Conservation (phyloP, 345 rosid genomes). For the Camelina hispida region DNA sequence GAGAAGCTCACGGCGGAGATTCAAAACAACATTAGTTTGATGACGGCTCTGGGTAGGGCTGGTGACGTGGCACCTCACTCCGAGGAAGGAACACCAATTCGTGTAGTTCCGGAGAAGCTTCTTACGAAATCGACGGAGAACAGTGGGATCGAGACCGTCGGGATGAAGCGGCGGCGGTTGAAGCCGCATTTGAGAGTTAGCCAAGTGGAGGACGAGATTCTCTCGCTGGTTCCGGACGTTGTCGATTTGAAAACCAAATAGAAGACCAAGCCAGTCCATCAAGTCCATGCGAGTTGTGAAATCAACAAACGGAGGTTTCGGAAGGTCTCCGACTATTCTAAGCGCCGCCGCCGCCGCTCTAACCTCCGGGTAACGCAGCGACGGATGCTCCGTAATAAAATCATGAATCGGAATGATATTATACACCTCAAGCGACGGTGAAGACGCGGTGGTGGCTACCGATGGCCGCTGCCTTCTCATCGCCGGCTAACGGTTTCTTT, state of each 20-base stretch:
- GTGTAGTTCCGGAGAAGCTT: slow-evolving; percentile 71
- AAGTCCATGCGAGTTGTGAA: slow-evolving; percentile 65
- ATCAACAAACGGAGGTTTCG: slow-evolving; percentile 57
- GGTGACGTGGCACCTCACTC: slow-evolving; percentile 51
- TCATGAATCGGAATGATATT: slow-evolving; percentile 85
- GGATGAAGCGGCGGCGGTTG: slow-evolving; percentile 53
- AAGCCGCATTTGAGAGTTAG: slow-evolving; percentile 88
- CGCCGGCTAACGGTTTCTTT: slow-evolving; percentile 40
- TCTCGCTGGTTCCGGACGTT: slow-evolving; percentile 88
- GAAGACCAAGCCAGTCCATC: slow-evolving; percentile 75
- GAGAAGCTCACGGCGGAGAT: slow-evolving; percentile 68
- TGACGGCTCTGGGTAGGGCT: slow-evolving; percentile 43
- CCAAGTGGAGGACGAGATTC: slow-evolving; percentile 85
- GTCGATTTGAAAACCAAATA: slow-evolving; percentile 77
- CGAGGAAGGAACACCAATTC: slow-evolving; percentile 76
- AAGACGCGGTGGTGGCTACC: slow-evolving; percentile 41
- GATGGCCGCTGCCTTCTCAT: slow-evolving; percentile 54
- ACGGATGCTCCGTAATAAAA: slow-evolving; percentile 73
- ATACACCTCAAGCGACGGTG: slow-evolving; percentile 50
- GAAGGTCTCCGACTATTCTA: slow-evolving; percentile 60
- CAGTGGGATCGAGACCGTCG: slow-evolving; percentile 61
- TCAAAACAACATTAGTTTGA: slow-evolving; percentile 37
- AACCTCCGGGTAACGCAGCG: slow-evolving; percentile 72
- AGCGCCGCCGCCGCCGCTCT: slow-evolving; percentile 75
- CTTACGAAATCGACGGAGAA: slow-evolving; percentile 62